Conservation (phyloP, 129 eudicot species). For the Centella asiatica region DNA sequence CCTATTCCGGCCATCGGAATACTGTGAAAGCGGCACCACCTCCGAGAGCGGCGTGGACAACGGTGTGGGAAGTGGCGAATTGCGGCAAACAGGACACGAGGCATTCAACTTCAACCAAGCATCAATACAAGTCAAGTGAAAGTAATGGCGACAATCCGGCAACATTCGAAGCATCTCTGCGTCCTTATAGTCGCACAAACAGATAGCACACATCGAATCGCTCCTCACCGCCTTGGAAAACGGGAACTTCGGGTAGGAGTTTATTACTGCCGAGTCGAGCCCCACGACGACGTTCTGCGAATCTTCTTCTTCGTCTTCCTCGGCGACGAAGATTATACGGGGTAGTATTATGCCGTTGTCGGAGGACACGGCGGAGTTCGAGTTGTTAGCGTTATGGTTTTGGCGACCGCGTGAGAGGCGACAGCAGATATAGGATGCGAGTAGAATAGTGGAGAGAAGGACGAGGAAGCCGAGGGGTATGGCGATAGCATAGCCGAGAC, state of each 20-base stretch:
- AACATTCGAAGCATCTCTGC: constrained; percentile 84
- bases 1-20: constrained; percentile 44
- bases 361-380: constrained; percentile 4
- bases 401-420: constrained; percentile 37
- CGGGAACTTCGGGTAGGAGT: constrained; percentile 65
- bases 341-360: constrained; percentile 51
- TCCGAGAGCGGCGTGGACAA: constrained; percentile 78
- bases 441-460: constrained; percentile 61
- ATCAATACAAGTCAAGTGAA: constrained; percentile 67
- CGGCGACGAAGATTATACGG: constrained; percentile 69
- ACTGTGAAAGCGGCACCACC: constrained; percentile 82
- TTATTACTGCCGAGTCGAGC: constrained; percentile 56
- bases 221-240: constrained; percentile 26
- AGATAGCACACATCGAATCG: constrained; percentile 57
- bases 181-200: constrained; percentile 70
- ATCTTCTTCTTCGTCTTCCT: constrained; percentile 31
- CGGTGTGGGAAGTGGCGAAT: constrained; percentile 87
- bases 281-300: constrained; percentile 43
- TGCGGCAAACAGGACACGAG: constrained; percentile 82
- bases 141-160: constrained; percentile 75
- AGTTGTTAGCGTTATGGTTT: constrained; percentile 13
- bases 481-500: constrained; percentile 72
- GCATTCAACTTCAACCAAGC: constrained; percentile 88
- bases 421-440: constrained; percentile 64
- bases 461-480: constrained; percentile 72